Percentiles rank a stretch among this genome's conserved stretches.
phyloP scores from a whole-genome alignment of 192 early-diverging fungal genomes.

The Chytriomyces hyalinus region DNA sequence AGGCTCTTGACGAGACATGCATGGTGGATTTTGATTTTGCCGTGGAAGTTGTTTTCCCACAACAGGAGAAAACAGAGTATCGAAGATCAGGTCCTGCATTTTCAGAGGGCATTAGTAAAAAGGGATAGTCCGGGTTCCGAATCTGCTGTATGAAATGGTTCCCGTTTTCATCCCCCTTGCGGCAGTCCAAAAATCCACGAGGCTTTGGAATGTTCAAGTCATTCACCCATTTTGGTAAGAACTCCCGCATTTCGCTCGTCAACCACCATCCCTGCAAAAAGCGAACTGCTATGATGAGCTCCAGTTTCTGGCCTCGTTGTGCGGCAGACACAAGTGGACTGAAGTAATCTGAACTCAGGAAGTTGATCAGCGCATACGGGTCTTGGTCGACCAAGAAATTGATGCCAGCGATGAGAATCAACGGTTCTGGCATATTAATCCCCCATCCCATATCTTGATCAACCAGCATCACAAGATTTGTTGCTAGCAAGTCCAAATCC shows the following conservation, averaged over 20 bases:
- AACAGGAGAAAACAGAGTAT: conserved; percentile 29
- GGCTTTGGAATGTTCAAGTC: conserved; percentile 14
- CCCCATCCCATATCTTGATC: background rate
- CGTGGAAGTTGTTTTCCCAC: conserved; percentile 31
- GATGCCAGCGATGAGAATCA: conserved; percentile 1
- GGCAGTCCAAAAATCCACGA: conserved; percentile 13
- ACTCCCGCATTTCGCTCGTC: background rate
- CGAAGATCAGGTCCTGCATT: conserved; percentile 36
- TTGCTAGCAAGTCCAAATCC: conserved; percentile 18
- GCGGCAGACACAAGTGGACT: background rate
- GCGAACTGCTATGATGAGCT: conserved; percentile 21
- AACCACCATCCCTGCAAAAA: conserved; percentile 1
- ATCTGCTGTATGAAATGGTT: conserved; percentile 26
- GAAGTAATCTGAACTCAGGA: background rate
- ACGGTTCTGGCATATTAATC: conserved; percentile 7
- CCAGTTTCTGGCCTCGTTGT: conserved; percentile 21
- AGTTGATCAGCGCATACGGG: background rate
- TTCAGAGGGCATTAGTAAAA: conserved; percentile 15
- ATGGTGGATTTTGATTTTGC: conserved; percentile 11
- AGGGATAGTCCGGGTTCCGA: conserved; percentile 9
- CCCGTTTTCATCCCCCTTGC: background rate
- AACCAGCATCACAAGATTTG: conserved; percentile 11
- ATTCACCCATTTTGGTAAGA: conserved; percentile 22
- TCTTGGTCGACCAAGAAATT: background rate
- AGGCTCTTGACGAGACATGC: background rate